Evolutionary conservation across 352 stramenopile genomes (phyloP), one percentile per base, ranked within the genome.

Genomic region (Pythium oligandrum): DNA sequence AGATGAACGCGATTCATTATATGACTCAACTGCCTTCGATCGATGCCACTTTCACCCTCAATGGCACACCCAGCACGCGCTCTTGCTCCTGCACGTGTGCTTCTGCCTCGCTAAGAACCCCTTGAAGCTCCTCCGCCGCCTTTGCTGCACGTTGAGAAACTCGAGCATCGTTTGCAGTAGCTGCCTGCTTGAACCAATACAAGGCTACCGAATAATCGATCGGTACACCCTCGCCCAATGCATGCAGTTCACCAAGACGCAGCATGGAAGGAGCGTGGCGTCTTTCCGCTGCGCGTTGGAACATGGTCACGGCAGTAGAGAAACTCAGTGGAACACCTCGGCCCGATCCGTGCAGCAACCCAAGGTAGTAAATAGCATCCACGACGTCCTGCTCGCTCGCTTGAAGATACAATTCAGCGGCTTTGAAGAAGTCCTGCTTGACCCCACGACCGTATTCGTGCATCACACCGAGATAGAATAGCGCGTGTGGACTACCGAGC

Each of bases 321-420:
- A 68, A 70, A 61, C 61, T 84, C 53, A 71, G 64, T 2, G 34
- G 57, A 26, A 75, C 60, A 3, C 79, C 79, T 46, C 79, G 70
- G 6, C 78, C 76, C 3, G 72, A 54, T 1, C 60, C 53, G 33
- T 81, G 36, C 12, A 86, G 64, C 36, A 90, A 51, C 3, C 60
- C 76, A 6, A 90, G 59, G 42, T 79, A 83, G 66, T 86, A 86
- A 7, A 55, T 64, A 0, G 75, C 79, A 11, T 86, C 76, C 1
- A 61, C 32, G n/a, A 84, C 55, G 44, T 54, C 48, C 6, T 61
- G 31, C 8, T 60, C 66, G n/a, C 48, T 53, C 4, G 53, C 63
- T 30, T 39, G 26, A 11, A 34, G 32, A 34, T 70, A 70, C 17
- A 67, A 39, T 40, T 57, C 51, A 5, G 52, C 57, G 17, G 63